Percentiles rank a stretch among this genome's conserved stretches.
Evolutionary conservation across 2,329 filamentous ascomycete species (phyloP).

Genomic region (Pseudogymnoascus sp.): DNA sequence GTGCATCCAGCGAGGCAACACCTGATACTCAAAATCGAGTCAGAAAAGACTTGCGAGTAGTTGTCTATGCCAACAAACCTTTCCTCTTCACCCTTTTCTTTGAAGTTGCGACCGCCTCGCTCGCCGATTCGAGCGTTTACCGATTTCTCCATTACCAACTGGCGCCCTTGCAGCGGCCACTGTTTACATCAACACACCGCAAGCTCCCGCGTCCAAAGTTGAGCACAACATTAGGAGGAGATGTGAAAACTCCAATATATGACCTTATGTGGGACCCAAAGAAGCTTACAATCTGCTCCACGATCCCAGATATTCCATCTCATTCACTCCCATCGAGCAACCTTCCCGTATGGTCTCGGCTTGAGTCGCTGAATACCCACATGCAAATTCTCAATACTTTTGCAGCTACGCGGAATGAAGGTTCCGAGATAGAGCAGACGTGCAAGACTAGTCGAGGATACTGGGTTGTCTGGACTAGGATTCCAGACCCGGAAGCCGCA

Average conservation of each 20-base stretch:
- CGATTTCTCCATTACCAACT: constrained; percentile 55
- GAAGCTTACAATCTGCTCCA: constrained; percentile 51
- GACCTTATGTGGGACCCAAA: constrained; percentile 57
- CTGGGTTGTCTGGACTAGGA: constrained; percentile 62
- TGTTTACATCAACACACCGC: constrained; percentile 50
- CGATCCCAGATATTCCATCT: constrained; percentile 59
- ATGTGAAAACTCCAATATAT: constrained; percentile 41
- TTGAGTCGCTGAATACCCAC: constrained; percentile 59
- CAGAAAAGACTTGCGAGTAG: constrained; percentile 56
- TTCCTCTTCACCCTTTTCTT: constrained; percentile 77
- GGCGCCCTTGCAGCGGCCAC: constrained; percentile 48
- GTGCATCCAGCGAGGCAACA: constrained; percentile 16
- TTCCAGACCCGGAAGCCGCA: constrained; percentile 36
- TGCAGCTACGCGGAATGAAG: constrained; percentile 37
- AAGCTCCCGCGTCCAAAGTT: constrained; percentile 43
- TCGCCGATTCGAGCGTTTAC: constrained; percentile 51
- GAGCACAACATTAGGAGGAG: constrained; percentile 13
- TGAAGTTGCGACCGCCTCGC: constrained; percentile 49
- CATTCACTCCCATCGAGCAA: constrained; percentile 25
- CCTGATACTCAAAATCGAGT: constrained; percentile 46
- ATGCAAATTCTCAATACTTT: constrained; percentile 55
- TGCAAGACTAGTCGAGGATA: constrained; percentile 61
- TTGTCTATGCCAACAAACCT: constrained; percentile 66
- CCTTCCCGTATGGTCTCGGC: constrained; percentile 45
- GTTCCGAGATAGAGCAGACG: constrained; percentile 49